Base-by-base conservation (phyloP, 768 basidiomycete genomes). In the Chalciporus pseudorubinellus region DNA sequence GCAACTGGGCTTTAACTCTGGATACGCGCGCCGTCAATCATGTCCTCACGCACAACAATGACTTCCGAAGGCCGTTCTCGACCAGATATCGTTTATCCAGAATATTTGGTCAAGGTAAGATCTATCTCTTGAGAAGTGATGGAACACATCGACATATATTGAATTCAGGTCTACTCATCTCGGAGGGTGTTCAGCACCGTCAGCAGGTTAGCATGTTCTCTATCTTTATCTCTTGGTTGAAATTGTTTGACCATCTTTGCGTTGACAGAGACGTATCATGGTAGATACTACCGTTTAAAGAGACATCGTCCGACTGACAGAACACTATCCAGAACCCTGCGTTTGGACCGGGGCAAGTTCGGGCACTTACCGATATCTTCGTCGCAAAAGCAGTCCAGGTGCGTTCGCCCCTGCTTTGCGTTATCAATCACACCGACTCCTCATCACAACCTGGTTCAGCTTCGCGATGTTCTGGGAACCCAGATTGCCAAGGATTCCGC, bases 281-380 rank as follows among this genome's bases (percentile, higher is more conserved):
- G 26, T 28, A 28, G 4, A 28, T 5, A 28, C 4, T 9, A 28
- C 4, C 9, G 6, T 28, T 28, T 4, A 28, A 28, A 5, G 26
- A 5, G 6, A 4, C 4, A 4, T 28, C 26, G 9, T 28, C 26
- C 26, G 9, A 28, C 26, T 28, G 26, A 28, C 9, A 28, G 26
- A 28, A 28, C 9, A 9, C 26, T 28, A 28, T 28, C 26, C 9
- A 28, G 26, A 28, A 85, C 54, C 84, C 84, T n/a, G 83, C 83
- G 0, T 86, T 86, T 58, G 81, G 84, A 4, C 72, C 74, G 3
- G 67, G 76, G 1, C 82, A 85, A 58, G 75, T 86, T 36, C 71
- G 83, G 2, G 78, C 79, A 47, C 59, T 85, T 16, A 82, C 81
- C 0, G 73, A 74, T 16, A 78, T 83, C 20, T 84, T 86, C 52